Conservation (phyloP, 1,139 yeast genomes). For the Taiozyma sp. region DNA sequence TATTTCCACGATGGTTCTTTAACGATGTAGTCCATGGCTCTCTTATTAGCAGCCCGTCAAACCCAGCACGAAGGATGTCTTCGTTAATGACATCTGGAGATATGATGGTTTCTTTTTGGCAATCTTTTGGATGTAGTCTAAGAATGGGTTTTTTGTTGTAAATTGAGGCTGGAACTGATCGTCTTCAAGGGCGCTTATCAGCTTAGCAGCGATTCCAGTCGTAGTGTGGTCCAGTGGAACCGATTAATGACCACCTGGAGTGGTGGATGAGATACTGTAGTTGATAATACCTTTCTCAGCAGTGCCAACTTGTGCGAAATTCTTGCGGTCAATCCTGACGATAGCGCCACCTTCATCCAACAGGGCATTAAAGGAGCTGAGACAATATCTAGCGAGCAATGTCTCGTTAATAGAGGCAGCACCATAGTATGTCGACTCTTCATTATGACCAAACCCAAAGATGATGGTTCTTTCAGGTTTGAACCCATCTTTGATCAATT, state of each 20-base stretch:
- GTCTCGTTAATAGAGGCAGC: conserved; percentile 38
- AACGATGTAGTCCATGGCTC: conserved; percentile 30
- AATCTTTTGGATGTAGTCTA: conserved; percentile 41
- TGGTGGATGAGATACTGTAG: conserved; percentile 39
- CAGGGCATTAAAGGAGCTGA: conserved; percentile 45
- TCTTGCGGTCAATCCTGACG: conserved; percentile 19
- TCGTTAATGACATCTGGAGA: conserved; percentile 12
- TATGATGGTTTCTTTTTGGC: conserved; percentile 36
- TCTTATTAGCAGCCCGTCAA: conserved; percentile 35
- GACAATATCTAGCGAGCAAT: conserved; percentile 43
- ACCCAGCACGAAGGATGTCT: conserved; percentile 37
- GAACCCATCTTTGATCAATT: conserved; percentile 34
- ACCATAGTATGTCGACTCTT: conserved; percentile 55
- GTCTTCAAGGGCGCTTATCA: conserved; percentile 46
- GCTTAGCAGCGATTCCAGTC: conserved; percentile 63
- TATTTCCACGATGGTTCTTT: conserved; percentile 21
- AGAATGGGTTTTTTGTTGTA: conserved; percentile 41
- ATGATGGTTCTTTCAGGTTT: conserved; percentile 47
- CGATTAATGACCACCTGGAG: conserved; percentile 73
- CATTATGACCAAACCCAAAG: conserved; percentile 60
- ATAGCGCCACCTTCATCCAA: conserved; percentile 53
- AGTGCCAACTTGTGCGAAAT: conserved; percentile 29
- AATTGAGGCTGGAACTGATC: conserved; percentile 43
- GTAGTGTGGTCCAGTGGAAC: conserved; percentile 70
- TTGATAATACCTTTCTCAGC: conserved; percentile 68